phyloP scores from a whole-genome alignment of 208 protist species.

The Crithidia acanthocephali region DNA sequence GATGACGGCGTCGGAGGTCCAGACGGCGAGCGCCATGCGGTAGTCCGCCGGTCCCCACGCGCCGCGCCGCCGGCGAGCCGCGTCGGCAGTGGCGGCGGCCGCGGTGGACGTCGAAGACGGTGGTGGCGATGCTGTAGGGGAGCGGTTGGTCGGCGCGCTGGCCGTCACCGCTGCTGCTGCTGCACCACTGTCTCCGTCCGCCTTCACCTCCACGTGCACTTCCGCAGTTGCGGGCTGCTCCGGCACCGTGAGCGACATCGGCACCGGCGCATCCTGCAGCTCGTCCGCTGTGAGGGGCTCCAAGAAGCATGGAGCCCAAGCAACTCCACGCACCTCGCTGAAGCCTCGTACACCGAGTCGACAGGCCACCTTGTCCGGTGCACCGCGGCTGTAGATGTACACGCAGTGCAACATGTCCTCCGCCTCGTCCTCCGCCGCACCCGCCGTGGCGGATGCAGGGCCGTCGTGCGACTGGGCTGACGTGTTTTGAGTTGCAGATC shows the following conservation, averaged over 20 bases:
- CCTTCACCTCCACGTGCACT: background rate
- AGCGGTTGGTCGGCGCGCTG: background rate
- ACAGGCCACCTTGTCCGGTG: conserved; percentile 59
- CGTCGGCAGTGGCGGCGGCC: background rate
- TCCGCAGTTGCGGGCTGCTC: background rate
- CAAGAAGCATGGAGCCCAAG: conserved; percentile 86
- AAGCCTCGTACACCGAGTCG: conserved; percentile 67
- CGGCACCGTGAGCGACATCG: conserved; percentile 1
- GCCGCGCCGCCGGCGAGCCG: conserved; percentile 26
- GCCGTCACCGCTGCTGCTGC: too few species aligned
- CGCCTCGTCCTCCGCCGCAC: conserved; percentile 27
- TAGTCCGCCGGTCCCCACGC: conserved; percentile 83
- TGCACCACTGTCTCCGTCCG: too few species aligned
- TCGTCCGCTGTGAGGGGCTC: conserved; percentile 39
- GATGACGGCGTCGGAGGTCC: conserved; percentile 84
- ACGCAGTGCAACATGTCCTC: conserved; percentile 81
- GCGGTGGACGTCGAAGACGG: background rate
- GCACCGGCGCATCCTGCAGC: conserved; percentile 15
- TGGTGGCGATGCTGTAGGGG: background rate
- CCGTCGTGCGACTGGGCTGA: background rate
- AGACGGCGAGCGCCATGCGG: conserved; percentile 84
- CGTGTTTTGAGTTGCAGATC: background rate
- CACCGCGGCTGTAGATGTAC: conserved; percentile 74
- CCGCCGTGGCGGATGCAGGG: background rate
- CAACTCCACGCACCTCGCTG: conserved; percentile 77